Base-by-base conservation (phyloP, 2,329 filamentous ascomycete genomes). In the Leptoxyphium fumago region DNA sequence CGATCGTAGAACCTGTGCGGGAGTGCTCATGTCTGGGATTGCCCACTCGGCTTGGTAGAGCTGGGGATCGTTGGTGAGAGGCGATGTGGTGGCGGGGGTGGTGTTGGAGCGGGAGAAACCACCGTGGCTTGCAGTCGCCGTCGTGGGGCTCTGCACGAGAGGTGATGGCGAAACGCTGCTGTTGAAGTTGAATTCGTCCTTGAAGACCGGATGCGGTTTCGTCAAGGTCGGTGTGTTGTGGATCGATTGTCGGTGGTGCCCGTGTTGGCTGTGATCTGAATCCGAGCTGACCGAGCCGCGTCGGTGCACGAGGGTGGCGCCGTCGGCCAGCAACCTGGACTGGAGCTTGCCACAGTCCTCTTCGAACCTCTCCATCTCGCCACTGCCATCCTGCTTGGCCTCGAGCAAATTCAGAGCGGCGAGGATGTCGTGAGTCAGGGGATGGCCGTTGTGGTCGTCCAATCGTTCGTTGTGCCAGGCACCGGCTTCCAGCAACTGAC, bases 371-470 rank as follows among this genome's bases (percentile, higher is more conserved):
- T 70, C 68, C 41, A 66, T 58, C n/a, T 68, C 63, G 10, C 52
- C 53, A 17, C 48, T 52, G 11, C 70, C 65, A 43, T 75, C 71
- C 21, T 58, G 64, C 45, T 64, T 65, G 39, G 69, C 59, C 42
- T 78, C 73, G 32, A 80, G 59, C 2, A 75, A 68, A 36, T 75
- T 73, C 18, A 80, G 64, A 29, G 73, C 65, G 39, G 74, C 73
- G 39, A 80, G 67, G 36, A 80, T 74, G 50, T 80, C 75, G 60
- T 80, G 77, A 0, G 75, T 80, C 29, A 78, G 65, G 11, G 77
- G 77, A 46, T 75, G 69, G 29, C 75, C 74, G 44, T 70, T 70
- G 43, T 64, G 58, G 50, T 73, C 69, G 50, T 69, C 67, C 45
- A 80, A 58, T 11, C 66, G 65, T 11, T 68, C 60, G 30, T 75